These are phyloP conservation scores for Ustilago crameri DNA, from an alignment of 1,284 basidiomycete genomes.

Conservation along the genomic window DNA sequence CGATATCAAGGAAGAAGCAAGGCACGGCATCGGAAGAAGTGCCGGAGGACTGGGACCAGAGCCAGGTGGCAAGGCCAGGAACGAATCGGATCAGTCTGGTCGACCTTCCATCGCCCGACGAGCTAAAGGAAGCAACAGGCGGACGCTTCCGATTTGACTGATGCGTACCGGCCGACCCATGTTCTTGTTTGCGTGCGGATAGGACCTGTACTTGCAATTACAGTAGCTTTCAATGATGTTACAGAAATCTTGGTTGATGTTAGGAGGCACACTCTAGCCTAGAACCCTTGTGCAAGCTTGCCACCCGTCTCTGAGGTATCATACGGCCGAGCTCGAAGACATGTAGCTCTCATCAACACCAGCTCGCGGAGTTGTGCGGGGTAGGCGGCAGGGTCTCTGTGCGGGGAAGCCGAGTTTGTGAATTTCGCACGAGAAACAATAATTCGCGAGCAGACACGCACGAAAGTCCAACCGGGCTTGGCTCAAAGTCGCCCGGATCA, in stretches of 20 bases:
- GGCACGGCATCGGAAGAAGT: constrained; percentile 23
- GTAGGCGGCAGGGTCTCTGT: background rate
- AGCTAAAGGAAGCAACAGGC: constrained; percentile 42
- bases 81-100: constrained; percentile 45
- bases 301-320: too few relatives aligned
- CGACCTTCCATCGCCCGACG: constrained; percentile 41
- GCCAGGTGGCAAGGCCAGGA: constrained; percentile 29
- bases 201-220: too few relatives aligned
- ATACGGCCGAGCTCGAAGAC: too few relatives aligned
- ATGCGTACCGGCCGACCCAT: constrained; percentile 7
- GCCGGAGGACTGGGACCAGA: constrained; percentile 43
- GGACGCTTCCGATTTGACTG: constrained; percentile 29
- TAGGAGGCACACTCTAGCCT: too few relatives aligned
- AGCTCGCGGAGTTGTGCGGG: too few relatives aligned
- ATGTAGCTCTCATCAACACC: too few relatives aligned
- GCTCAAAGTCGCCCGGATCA: background rate
- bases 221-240: too few relatives aligned
- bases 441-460: background rate
- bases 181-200: too few relatives aligned
- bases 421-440: background rate
- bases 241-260: too few relatives aligned
- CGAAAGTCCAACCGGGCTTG: background rate
- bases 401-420: background rate
- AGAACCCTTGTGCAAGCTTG: too few relatives aligned
- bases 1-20: background rate